Percentiles rank a stretch among this genome's conserved stretches.
These are phyloP conservation scores for Craterostigma plantagineum DNA, from an alignment of 257 asterid genomes.

Conservation along the genomic window DNA sequence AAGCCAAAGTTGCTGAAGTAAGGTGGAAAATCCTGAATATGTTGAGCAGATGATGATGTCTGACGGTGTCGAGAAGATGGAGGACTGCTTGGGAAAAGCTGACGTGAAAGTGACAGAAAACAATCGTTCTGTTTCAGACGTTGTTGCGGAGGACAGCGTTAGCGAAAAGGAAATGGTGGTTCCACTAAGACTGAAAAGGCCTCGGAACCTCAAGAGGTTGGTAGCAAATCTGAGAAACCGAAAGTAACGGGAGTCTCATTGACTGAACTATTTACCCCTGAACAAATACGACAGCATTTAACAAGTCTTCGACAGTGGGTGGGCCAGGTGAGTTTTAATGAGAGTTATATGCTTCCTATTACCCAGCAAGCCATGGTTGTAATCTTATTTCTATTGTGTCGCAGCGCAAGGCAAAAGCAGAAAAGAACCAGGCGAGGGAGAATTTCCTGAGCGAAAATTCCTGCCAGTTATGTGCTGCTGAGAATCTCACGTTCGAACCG, in stretches of 20 bases:
- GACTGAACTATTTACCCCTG: conserved; percentile 88
- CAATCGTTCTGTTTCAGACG: no score
- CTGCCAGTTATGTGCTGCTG: conserved; percentile 98
- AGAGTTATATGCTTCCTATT: not conserved
- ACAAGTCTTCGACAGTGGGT: conserved; percentile 86
- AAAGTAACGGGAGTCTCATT: conserved; percentile 83
- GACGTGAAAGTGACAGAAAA: conserved; percentile 24
- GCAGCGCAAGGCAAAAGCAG: conserved; percentile 44
- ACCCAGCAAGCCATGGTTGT: no score
- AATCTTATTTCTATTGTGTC: no score
- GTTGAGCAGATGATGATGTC: conserved; percentile 21
- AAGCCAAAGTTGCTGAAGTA: conserved; percentile 34
- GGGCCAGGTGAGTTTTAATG: conserved; percentile 75
- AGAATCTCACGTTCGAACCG: conserved; percentile 92
- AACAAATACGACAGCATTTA: conserved; percentile 72
- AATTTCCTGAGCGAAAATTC: conserved; percentile 82
- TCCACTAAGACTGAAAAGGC: conserved; percentile 34
- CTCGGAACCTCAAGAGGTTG: conserved; percentile 30
- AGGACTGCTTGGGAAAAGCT: conserved; percentile 26
- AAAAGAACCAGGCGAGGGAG: conserved; percentile 89
- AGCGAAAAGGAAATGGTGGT: conserved; percentile 39
- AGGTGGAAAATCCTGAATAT: conserved; percentile 31
- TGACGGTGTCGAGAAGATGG: conserved; percentile 18
- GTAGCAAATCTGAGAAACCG: conserved; percentile 84
- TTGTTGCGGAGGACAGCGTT: conserved; percentile 11